A percentile compares a stretch with the other conserved stretches of the same genome.
phyloP scores from a whole-genome alignment of 805 yeast species.

The Candida caryicola region DNA sequence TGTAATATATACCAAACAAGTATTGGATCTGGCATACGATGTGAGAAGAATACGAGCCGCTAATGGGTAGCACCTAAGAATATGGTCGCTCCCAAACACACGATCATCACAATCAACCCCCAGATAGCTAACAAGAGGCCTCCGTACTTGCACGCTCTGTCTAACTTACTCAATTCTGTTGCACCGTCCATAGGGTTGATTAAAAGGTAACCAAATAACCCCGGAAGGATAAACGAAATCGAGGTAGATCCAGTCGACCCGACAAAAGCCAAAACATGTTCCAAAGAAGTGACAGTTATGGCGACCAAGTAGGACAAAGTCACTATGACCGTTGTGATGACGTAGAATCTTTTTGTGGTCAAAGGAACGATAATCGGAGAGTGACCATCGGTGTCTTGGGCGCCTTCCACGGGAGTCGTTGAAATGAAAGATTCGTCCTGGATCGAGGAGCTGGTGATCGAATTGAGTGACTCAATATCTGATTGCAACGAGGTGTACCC shows the following conservation, averaged over 20 bases:
- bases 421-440: conserved; percentile 39
- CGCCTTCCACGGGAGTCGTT: conserved; percentile 47
- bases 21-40: too few species aligned
- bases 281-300: conserved; percentile 58
- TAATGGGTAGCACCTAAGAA: conserved; percentile 40
- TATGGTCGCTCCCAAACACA: conserved; percentile 51
- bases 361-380: conserved; percentile 51
- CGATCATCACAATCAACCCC: conserved; percentile 55
- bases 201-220: conserved; percentile 66
- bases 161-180: conserved; percentile 24
- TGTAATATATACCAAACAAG: conserved; percentile 1
- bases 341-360: conserved; percentile 43
- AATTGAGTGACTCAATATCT: conserved; percentile 22
- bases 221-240: conserved; percentile 75
- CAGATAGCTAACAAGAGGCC: conserved; percentile 47
- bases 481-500: conserved; percentile 30
- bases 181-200: conserved; percentile 37
- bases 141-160: conserved; percentile 32
- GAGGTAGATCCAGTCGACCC: conserved; percentile 85
- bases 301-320: conserved; percentile 54
- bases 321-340: conserved; percentile 48
- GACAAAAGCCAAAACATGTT: conserved; percentile 65
- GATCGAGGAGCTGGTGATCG: conserved; percentile 18
- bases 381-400: conserved; percentile 45
- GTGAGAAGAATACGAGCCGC: conserved; percentile 3